Base-by-base conservation (phyloP, 495 filamentous ascomycete species). In the Aeminium ludgeri region DNA sequence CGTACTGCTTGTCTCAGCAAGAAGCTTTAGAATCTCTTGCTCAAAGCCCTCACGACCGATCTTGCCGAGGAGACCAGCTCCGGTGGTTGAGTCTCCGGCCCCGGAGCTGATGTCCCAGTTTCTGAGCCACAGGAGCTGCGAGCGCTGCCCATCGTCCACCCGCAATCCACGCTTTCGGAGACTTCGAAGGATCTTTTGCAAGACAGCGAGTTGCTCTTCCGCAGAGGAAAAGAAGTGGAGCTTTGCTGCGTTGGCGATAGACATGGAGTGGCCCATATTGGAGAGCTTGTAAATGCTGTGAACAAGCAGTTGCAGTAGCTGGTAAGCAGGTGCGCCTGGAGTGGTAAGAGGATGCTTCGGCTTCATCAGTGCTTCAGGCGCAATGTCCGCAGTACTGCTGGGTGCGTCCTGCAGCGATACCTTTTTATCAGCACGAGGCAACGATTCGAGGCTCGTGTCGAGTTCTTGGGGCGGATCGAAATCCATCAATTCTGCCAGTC, bases 121-220 rank as follows among this genome's bases (percentile, higher is more conserved):
- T 51, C 73, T 72, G 20, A 94, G 70, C 86, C 86, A 93, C 1
- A 87, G 59, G 12, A 94, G 55, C 52, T 80, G 72, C 37, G 72
- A 66, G 29, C 82, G 68, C 6, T 72, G 64, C 17, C 59, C 59
- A 18, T 75, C 73, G 43, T 80, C 72, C 33, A 66, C 70, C 37
- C 66, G 72, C 20, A 62, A 55, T 7, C 39, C 38, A 17, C 7
- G 2, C 2, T 36, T 27, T 3, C 67, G 55, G 2, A 61, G 34
- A 4, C 63, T 63, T 30, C 69, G 65, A 16, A 91, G 68, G 8
- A 82, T 65, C 36, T 65, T 77, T 15, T 65, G 64, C 30, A 86
- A 60, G 35, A 82, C 70, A 10, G 58, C 55, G 38, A 73, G 65
- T 51, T 91, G 84, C 44, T 82, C 75, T 10, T 72, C 69, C 38